These are phyloP conservation scores for Coemansia sp. DNA, from an alignment of 192 early-diverging fungal species.

Conservation along the genomic window DNA sequence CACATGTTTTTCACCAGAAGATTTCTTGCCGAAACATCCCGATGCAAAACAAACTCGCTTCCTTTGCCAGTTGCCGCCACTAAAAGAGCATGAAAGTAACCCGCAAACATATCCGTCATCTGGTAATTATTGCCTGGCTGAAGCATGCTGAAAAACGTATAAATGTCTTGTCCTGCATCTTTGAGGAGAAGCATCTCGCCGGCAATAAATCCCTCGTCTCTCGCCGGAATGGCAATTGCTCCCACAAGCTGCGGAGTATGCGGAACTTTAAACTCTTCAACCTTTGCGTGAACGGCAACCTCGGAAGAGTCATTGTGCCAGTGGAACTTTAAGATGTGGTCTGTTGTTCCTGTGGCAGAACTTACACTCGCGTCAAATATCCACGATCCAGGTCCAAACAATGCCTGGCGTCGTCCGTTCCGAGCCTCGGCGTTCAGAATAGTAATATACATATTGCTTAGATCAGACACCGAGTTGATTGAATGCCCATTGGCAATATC, in stretches of 20 bases:
- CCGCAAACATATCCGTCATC: not conserved
- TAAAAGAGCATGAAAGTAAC: not conserved
- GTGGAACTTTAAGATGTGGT: not conserved
- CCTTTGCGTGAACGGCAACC: not conserved
- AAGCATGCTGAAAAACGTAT: not conserved
- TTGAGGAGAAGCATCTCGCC: not conserved
- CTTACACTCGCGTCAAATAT: not conserved
- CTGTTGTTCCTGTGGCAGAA: not conserved
- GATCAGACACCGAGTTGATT: too few species aligned
- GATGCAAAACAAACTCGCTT: not conserved
- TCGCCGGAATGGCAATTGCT: not conserved
- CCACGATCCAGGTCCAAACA: not conserved
- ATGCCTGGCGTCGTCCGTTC: not conserved
- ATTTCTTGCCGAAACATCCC: not conserved
- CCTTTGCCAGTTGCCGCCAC: not conserved
- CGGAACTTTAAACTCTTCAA: not conserved
- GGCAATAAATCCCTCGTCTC: not conserved
- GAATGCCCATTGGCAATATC: too few species aligned
- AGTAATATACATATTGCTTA: too few species aligned
- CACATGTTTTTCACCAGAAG: not conserved
- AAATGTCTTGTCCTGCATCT: not conserved
- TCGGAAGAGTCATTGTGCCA: not conserved
- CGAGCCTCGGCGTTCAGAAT: too few species aligned
- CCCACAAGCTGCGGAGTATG: not conserved
- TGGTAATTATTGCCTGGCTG: not conserved